Evolutionary conservation across 2,329 filamentous ascomycete species (phyloP).

Genomic region (Zymoseptoria ardabiliae): DNA sequence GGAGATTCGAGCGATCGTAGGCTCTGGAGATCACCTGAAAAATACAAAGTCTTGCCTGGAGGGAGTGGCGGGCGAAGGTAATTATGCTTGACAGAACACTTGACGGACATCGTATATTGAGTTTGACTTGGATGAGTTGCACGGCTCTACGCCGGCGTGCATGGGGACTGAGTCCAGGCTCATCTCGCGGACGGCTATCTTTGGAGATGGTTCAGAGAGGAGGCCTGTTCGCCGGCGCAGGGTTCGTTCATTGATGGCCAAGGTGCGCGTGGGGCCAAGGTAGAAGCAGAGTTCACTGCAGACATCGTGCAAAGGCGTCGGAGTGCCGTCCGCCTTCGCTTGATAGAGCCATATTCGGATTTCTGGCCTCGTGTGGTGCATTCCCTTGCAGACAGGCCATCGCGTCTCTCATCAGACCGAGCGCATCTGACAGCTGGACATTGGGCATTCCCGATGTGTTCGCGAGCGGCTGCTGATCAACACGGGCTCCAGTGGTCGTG

Average conservation of each 20-base stretch:
- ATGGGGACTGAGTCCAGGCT: not conserved
- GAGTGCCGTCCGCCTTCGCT: not conserved
- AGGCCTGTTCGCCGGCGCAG: not conserved
- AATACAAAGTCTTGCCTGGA: not conserved
- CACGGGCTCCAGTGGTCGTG: too few relatives aligned
- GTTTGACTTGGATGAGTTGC: not conserved
- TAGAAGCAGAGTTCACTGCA: too few relatives aligned
- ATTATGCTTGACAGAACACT: not conserved
- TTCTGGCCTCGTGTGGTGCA: too few relatives aligned
- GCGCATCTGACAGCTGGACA: too few relatives aligned
- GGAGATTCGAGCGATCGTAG: not conserved
- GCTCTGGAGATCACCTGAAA: not conserved
- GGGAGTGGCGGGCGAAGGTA: not conserved
- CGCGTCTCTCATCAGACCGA: too few relatives aligned
- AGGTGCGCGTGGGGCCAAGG: too few relatives aligned
- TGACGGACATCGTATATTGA: not conserved
- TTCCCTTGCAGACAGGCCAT: too few relatives aligned
- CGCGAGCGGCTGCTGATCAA: too few relatives aligned
- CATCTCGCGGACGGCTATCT: not conserved
- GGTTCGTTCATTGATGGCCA: too few relatives aligned
- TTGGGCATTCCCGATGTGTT: too few relatives aligned
- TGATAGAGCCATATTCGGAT: too few relatives aligned
- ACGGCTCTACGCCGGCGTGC: not conserved
- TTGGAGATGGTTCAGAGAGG: not conserved
- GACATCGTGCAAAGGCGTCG: too few relatives aligned